These are phyloP conservation scores for Ceratocystis variospora DNA, from an alignment of 2,329 filamentous ascomycete genomes.

Conservation along the genomic window DNA sequence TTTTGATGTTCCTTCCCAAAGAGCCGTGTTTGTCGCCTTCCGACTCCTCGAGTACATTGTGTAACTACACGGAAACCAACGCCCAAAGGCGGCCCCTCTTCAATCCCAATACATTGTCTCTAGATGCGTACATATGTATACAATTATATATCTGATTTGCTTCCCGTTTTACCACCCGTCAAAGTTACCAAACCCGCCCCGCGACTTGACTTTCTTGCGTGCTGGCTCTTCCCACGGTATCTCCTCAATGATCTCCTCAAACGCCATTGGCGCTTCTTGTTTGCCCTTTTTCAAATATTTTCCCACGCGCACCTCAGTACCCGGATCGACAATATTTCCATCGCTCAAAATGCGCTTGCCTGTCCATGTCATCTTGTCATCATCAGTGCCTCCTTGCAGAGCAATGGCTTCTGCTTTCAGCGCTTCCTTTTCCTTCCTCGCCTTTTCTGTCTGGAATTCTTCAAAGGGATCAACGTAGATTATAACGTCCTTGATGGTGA, in stretches of 20 bases:
- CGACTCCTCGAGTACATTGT: background rate
- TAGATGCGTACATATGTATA: background rate
- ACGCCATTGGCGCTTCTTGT: constrained; percentile 23
- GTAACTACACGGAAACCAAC: background rate
- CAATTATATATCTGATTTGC: too few species aligned
- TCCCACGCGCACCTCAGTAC: constrained; percentile 42
- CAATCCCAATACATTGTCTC: background rate
- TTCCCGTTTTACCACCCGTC: constrained; percentile 57
- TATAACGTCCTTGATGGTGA: constrained; percentile 67
- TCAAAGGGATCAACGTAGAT: constrained; percentile 92
- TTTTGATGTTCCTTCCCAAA: constrained; percentile 12
- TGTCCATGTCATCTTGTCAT: constrained; percentile 89
- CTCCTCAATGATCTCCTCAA: constrained; percentile 49
- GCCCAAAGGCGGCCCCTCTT: background rate
- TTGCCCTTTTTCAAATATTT: constrained; percentile 56
- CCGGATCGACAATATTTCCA: constrained; percentile 39
- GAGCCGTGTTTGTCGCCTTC: constrained; percentile 1
- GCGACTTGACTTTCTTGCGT: constrained; percentile 64
- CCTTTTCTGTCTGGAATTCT: constrained; percentile 69
- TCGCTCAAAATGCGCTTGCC: constrained; percentile 71
- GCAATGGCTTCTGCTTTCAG: constrained; percentile 48
- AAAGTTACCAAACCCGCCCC: constrained; percentile 82
- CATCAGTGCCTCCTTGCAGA: constrained; percentile 59
- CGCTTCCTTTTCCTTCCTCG: constrained; percentile 45
- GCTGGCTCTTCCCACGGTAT: constrained; percentile 56